phyloP scores from a whole-genome alignment of 768 basidiomycete genomes.

The Vishniacozyma victoriae region DNA sequence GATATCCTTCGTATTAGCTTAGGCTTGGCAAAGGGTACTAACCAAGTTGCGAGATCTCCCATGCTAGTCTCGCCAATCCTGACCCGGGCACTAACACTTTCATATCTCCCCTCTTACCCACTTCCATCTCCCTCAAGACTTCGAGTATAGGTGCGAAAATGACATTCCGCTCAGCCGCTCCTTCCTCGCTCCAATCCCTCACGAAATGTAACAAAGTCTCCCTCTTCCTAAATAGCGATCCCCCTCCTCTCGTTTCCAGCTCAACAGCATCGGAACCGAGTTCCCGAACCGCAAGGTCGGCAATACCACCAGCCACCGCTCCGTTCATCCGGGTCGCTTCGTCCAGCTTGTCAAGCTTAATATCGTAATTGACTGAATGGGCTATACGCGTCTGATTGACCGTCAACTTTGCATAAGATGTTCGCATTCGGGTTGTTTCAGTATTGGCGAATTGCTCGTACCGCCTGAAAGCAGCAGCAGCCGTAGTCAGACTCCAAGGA shows the following conservation, averaged over 20 bases:
- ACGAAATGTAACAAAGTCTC: conserved; percentile 1
- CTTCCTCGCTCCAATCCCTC: not conserved
- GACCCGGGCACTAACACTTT: not conserved
- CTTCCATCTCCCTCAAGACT: not conserved
- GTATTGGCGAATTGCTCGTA: no score
- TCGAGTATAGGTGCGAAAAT: not conserved
- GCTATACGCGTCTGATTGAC: no score
- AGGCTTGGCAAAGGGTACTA: not conserved
- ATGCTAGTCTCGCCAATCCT: not conserved
- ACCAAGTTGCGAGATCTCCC: not conserved
- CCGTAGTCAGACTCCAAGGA: no score
- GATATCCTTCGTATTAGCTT: no score
- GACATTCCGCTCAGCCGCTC: not conserved
- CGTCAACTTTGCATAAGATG: no score
- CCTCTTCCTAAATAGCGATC: conserved; percentile 2
- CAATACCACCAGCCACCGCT: not conserved
- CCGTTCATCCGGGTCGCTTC: not conserved
- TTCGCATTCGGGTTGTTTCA: no score
- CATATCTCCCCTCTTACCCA: not conserved
- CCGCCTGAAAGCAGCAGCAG: no score
- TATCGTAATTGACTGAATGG: conserved; percentile 2
- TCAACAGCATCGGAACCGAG: not conserved
- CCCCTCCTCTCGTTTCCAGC: not conserved
- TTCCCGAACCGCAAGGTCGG: not conserved
- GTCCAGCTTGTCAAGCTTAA: not conserved